Base-by-base conservation (phyloP, 2,329 filamentous ascomycete genomes). In the Colletotrichum simmondsii region DNA sequence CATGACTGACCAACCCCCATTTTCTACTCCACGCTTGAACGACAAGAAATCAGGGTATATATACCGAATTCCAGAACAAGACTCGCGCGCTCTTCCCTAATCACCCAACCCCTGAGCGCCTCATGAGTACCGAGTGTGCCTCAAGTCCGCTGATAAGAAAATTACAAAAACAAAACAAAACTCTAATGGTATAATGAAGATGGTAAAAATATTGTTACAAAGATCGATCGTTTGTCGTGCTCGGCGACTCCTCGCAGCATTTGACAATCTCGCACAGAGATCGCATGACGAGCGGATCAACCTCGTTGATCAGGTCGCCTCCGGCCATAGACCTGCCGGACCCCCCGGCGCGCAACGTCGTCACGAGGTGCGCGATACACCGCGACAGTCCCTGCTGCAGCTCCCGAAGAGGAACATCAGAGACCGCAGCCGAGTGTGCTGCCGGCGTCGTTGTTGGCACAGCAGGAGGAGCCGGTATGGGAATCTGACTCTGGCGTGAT, bases 351-450 rank as follows among this genome's bases (percentile, higher is more conserved):
- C 74, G 75, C 14, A 90, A 83, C 5, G 88, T 89, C 3, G 84
- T 81, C 0, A 90, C 84, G 2, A 91, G 80, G 19, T 86, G 79
- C 2, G 82, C 82, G 69, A 91, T 86, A 77, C 89, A 91, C 56
- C 81, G 82, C 56, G 85, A 80, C 22, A 91, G 80, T 0, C 87
- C 88, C 1, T 82, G 78, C 37, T 88, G 87, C 1, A 91, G 80
- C 28, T 86, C 85, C 16, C 82, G 80, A 63, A 87, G 79, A 1
- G 82, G 79, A 16, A 78, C 77, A 35, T 86, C 83, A 14, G 53
- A 46, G 10, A 59, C 22, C 46, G 62, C 16, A 10, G 26, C 46
- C 11, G 30, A 1, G 42, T 56, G 26, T 19, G 62, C 28, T 32
- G 59, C n/a, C 24, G 65, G 22, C 11, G 63, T 19, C 11, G 49